Conservation (phyloP, 129 eudicot species). For the Cynara cardunculus region DNA sequence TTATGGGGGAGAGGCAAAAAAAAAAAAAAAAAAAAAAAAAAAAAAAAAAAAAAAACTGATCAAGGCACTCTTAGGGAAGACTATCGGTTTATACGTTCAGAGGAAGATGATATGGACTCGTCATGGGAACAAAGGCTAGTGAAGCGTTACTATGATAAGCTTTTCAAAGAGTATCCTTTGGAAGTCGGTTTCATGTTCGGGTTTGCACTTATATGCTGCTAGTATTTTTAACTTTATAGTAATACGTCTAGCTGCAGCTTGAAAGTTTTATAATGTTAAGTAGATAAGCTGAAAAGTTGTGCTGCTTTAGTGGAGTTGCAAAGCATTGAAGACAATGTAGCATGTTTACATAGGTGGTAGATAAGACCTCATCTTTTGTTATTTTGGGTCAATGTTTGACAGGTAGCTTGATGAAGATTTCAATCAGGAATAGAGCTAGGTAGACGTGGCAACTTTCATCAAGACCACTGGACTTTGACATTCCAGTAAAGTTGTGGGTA, state of each 20-base stretch:
- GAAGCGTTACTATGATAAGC: constrained; percentile 97
- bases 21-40: too few species aligned
- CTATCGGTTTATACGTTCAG: constrained; percentile 93
- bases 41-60: too few species aligned
- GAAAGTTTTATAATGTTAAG: background rate
- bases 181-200: background rate
- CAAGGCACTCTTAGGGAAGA: too few species aligned
- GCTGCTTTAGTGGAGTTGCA: background rate
- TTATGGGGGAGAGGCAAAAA: too few species aligned
- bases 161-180: constrained; percentile 96
- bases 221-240: background rate
- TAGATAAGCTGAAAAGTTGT: background rate
- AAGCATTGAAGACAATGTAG: background rate
- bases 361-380: too few species aligned
- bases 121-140: constrained; percentile 99
- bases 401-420: too few species aligned
- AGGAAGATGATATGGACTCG: constrained; percentile 84
- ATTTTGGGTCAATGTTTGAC: too few species aligned
- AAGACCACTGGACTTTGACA: too few species aligned
- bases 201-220: background rate
- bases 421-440: too few species aligned
- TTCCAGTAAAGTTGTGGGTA: too few species aligned
- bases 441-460: too few species aligned
- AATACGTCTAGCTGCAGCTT: background rate
- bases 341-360: background rate